Percentiles rank a stretch among this genome's conserved stretches.
Evolutionary conservation across 345 rosid species (phyloP).

Genomic region (Brassica juncea): DNA sequence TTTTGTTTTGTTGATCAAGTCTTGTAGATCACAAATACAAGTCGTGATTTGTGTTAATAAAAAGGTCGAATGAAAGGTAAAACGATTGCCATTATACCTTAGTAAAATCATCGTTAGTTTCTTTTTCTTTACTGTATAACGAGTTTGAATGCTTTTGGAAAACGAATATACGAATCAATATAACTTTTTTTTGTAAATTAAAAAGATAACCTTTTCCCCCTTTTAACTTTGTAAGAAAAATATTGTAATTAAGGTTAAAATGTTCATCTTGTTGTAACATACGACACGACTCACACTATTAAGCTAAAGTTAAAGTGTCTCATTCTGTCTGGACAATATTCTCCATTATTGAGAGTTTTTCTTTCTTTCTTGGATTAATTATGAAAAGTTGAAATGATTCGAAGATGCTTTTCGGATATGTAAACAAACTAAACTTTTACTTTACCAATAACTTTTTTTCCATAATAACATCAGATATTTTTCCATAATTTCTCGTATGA

Average conservation of each 20-base stretch:
- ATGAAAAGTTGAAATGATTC: constrained; percentile 36
- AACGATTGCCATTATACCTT: not conserved
- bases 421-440: constrained; percentile 23
- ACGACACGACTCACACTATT: not conserved
- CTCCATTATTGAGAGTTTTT: constrained; percentile 30
- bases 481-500: not conserved
- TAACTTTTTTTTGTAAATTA: too few relatives aligned
- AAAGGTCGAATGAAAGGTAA: not conserved
- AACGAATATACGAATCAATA: constrained; percentile 9
- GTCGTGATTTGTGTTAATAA: not conserved
- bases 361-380: constrained; percentile 29
- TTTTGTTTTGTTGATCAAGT: not conserved
- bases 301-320: constrained; percentile 36
- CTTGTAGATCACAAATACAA: not conserved
- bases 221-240: not conserved
- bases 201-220: too few relatives aligned
- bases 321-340: constrained; percentile 31
- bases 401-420: constrained; percentile 30
- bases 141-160: not conserved
- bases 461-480: not conserved
- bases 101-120: not conserved
- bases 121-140: not conserved
- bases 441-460: constrained; percentile 22
- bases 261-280: not conserved
- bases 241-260: not conserved